Percentiles rank a stretch among this genome's conserved stretches.
Conservation (phyloP, 2,329 filamentous ascomycete species). For the Macrophomina phaseolina region DNA sequence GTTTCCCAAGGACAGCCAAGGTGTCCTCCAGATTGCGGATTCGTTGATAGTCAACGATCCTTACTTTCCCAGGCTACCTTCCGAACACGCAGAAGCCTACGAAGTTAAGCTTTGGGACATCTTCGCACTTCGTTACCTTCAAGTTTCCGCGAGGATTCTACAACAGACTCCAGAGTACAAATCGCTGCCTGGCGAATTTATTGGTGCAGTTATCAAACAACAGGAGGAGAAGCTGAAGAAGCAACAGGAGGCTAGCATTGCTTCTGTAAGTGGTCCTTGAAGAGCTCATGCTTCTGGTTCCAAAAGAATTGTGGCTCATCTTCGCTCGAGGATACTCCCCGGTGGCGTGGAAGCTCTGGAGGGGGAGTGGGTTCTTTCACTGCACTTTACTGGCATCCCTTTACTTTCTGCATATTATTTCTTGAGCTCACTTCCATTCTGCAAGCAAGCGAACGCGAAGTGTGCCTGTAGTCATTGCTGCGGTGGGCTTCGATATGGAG, state of each 20-base stretch:
- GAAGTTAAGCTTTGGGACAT: background rate
- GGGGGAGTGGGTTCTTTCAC: too few relatives aligned
- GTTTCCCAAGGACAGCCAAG: conserved; percentile 51
- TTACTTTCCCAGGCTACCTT: conserved; percentile 54
- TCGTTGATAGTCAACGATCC: conserved; percentile 60
- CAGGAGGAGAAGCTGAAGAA: background rate
- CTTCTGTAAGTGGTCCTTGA: too few relatives aligned
- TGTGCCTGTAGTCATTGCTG: too few relatives aligned
- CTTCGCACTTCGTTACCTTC: background rate
- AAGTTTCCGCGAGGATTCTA: background rate
- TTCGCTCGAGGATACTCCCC: too few relatives aligned
- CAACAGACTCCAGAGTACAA: background rate
- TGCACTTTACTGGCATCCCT: too few relatives aligned
- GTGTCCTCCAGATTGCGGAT: conserved; percentile 49
- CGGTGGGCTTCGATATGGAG: too few relatives aligned
- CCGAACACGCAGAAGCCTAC: background rate
- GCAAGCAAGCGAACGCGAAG: too few relatives aligned
- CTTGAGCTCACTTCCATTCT: too few relatives aligned
- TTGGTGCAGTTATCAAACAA: background rate
- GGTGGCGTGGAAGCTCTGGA: too few relatives aligned
- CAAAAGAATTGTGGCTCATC: too few relatives aligned
- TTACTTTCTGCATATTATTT: too few relatives aligned
- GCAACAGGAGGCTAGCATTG: background rate
- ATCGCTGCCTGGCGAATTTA: background rate
- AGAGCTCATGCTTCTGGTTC: too few relatives aligned